A percentile compares a stretch with the other conserved stretches of the same genome.
phyloP scores from a whole-genome alignment of 2,329 filamentous ascomycete genomes.

The Pezicula neosporulosa region DNA sequence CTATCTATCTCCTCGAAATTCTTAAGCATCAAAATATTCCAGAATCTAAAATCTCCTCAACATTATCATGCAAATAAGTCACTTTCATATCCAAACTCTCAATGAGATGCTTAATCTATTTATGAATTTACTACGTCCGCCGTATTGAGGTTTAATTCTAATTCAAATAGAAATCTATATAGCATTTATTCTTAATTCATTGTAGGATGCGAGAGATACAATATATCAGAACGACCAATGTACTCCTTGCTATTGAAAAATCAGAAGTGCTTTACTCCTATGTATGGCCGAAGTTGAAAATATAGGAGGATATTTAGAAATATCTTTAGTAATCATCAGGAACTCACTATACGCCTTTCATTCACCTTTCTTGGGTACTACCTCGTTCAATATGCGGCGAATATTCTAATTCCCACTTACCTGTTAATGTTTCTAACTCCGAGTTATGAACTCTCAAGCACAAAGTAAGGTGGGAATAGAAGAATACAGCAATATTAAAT shows the following conservation, averaged over 20 bases:
- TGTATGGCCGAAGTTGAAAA: conserved; percentile 54
- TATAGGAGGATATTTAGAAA: conserved; percentile 53
- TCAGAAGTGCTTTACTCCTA: conserved; percentile 55
- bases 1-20: too few relatives aligned
- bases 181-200: conserved; percentile 13
- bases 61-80: too few relatives aligned
- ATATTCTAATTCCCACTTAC: conserved; percentile 33
- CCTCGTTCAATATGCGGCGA: conserved; percentile 47
- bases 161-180: conserved; percentile 26
- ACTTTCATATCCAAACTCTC: background rate
- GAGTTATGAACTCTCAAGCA: too few relatives aligned
- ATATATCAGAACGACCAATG: conserved; percentile 36
- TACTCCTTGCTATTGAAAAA: conserved; percentile 53
- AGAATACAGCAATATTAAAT: too few relatives aligned
- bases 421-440: too few relatives aligned
- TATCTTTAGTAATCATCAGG: background rate
- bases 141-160: conserved; percentile 14
- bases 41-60: too few relatives aligned
- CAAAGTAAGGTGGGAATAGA: too few relatives aligned
- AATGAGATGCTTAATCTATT: too few relatives aligned
- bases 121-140: too few relatives aligned
- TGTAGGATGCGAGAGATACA: conserved; percentile 36
- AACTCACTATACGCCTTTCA: background rate
- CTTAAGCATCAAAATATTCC: too few relatives aligned
- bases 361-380: conserved; percentile 30